Evolutionary conservation across 805 yeast genomes (phyloP), one percentile per base, ranked within the genome.

Genomic region (Candida sakaeoensis): DNA sequence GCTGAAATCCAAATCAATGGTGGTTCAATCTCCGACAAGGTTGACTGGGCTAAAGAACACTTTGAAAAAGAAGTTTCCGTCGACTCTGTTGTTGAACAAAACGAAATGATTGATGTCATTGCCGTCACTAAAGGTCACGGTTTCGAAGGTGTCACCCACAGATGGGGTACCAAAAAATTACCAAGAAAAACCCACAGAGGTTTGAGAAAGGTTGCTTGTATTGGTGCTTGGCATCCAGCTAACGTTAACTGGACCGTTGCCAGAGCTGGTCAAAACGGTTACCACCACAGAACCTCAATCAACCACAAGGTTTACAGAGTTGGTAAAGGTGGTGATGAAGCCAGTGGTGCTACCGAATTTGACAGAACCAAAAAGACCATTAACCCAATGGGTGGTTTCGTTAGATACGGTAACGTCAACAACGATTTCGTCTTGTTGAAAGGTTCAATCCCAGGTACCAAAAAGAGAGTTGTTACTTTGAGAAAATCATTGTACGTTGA

Each of bases 101-200:
- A 89, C 79, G 99, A 93, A 82, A 82, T 86, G 84, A 82, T 93
- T 62, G 99, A 93, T 65, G 98, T 87, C 65, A 85, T 93, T 67
- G 99, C 97, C 68, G 95, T 93, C 68, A 93, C 99, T 85, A 91
- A 86, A 83, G 99, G 99, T 93, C 96, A 93, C 82, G 99, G 99
- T 83, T 90, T 86, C 88, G 99, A 93, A 79, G 99, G 99, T 90
- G 97, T 91, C 67, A 93, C 99, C 80, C 96, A 90, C 89, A 88
- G 99, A 87, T 93, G 98, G 98, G 99, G 99, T 73, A 93, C 99
- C 85, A 95, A 90, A 90, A 90, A 85, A 83, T 81, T 93, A 62
- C 99, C 99, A 78, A 89, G 99, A 82, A 93, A 93, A 95, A 93
- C 99, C 74, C 99, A 93, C 78, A 90, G 98, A 86, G 99, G 99